A percentile compares a stretch with the other conserved stretches of the same genome.
phyloP scores from a whole-genome alignment of 2,329 filamentous ascomycete species.

The Calonectria naviculata region DNA sequence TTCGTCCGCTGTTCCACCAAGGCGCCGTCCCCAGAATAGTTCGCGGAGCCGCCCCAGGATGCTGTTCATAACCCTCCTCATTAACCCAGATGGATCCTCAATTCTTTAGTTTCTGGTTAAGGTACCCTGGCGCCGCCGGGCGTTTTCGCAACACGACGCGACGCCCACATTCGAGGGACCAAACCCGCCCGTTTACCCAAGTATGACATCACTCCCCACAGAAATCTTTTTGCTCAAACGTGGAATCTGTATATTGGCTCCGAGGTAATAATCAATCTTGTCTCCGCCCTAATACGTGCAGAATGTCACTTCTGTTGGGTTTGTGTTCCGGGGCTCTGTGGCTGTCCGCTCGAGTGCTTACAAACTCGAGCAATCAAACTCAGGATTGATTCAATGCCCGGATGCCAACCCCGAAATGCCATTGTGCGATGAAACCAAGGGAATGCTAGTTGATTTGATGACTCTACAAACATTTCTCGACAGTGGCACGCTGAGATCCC shows the following conservation, averaged over 20 bases:
- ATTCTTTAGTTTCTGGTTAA: neutral
- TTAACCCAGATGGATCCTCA: neutral
- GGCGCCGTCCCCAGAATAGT: neutral
- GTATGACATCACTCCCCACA: constrained; percentile 1
- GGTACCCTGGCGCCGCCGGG: neutral
- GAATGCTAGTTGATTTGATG: neutral
- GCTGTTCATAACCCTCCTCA: neutral
- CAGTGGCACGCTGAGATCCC: neutral
- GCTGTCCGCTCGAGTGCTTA: neutral
- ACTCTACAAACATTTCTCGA: neutral
- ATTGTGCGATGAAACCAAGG: neutral
- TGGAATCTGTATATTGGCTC: neutral
- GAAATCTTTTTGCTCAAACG: constrained; percentile 4
- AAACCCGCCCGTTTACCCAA: neutral
- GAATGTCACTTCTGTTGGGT: neutral
- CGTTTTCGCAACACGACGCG: neutral
- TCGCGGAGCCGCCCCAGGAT: neutral
- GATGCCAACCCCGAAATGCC: neutral
- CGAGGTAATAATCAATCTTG: neutral
- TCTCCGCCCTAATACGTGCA: neutral
- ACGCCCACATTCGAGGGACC: neutral
- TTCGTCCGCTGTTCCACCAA: neutral
- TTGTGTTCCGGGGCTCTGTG: neutral
- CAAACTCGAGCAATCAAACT: no score
- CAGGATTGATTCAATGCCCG: neutral